Conservation (phyloP, 371 early-diverging fungal species). For the Lichtheimia hyalospora region DNA sequence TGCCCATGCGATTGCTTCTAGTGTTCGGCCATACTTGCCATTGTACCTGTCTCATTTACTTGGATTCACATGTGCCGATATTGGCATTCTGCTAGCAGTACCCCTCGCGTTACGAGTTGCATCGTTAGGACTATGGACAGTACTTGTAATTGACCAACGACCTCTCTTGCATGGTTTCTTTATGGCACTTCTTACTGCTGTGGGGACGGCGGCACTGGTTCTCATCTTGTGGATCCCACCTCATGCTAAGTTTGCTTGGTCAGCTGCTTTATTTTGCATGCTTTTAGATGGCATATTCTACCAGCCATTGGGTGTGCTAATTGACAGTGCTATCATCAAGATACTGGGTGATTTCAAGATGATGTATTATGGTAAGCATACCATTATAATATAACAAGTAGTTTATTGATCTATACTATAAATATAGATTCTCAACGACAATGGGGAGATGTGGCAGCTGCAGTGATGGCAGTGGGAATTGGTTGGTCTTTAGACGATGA, state of each 20-base stretch:
- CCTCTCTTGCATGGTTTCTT: constrained; percentile 38
- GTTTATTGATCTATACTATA: not conserved
- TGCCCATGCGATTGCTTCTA: constrained; percentile 37
- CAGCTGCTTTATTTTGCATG: constrained; percentile 28
- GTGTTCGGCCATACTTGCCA: constrained; percentile 33
- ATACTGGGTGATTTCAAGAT: constrained; percentile 25
- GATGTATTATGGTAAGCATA: constrained; percentile 14
- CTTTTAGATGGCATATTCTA: constrained; percentile 33
- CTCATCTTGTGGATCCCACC: constrained; percentile 37
- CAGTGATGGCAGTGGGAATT: constrained; percentile 28
- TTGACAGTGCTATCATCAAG: constrained; percentile 27
- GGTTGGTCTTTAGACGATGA: constrained; percentile 42
- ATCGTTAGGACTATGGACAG: constrained; percentile 29
- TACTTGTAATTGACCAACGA: constrained; percentile 25
- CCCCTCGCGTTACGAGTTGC: constrained; percentile 19
- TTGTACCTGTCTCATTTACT: constrained; percentile 37
- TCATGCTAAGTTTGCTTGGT: constrained; percentile 23
- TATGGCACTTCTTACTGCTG: constrained; percentile 34
- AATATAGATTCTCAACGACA: constrained; percentile 22
- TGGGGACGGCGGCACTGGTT: constrained; percentile 33
- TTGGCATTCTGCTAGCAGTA: constrained; percentile 21
- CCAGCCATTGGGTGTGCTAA: constrained; percentile 19
- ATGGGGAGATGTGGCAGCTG: constrained; percentile 35
- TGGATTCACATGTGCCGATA: constrained; percentile 21
- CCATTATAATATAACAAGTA: not conserved